Conservation (phyloP, 1,284 basidiomycete genomes). For the Marasmius sp. region DNA sequence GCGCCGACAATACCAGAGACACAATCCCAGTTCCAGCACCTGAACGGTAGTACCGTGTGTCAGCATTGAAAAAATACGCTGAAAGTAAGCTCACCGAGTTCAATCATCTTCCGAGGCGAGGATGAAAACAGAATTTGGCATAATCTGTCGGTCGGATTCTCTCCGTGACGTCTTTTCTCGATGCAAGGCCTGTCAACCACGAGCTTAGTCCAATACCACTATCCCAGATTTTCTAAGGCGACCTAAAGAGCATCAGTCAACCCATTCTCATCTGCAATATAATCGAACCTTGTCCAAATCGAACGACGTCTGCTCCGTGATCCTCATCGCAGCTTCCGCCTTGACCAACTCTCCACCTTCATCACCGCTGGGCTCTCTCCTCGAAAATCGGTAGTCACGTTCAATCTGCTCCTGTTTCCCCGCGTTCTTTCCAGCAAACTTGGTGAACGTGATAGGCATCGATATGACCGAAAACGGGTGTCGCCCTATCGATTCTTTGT, state of each 20-base stretch:
- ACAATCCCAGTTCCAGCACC: constrained; percentile 85
- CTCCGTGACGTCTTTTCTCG: background rate
- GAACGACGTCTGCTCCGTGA: constrained; percentile 82
- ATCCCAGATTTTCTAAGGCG: constrained; percentile 86
- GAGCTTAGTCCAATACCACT: constrained; percentile 80
- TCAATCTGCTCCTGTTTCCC: constrained; percentile 73
- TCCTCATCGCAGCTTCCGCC: constrained; percentile 34
- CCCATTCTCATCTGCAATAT: background rate
- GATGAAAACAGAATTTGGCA: constrained; percentile 39
- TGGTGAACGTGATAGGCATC: constrained; percentile 59
- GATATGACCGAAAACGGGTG: constrained; percentile 61
- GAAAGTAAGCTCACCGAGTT: constrained; percentile 58
- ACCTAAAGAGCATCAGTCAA: constrained; percentile 19
- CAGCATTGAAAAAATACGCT: background rate
- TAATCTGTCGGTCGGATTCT: constrained; percentile 20
- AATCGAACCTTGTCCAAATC: constrained; percentile 82
- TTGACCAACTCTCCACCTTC: constrained; percentile 8
- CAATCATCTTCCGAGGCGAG: constrained; percentile 47
- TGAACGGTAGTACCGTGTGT: constrained; percentile 23
- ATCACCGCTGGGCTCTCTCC: background rate
- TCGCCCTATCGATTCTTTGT: constrained; percentile 30
- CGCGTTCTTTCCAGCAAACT: constrained; percentile 20
- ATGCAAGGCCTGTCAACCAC: constrained; percentile 55
- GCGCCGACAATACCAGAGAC: constrained; percentile 61
- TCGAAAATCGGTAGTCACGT: constrained; percentile 50